phyloP scores from a whole-genome alignment of 2,329 filamentous ascomycete genomes.

The Microsporum ferrugineum region DNA sequence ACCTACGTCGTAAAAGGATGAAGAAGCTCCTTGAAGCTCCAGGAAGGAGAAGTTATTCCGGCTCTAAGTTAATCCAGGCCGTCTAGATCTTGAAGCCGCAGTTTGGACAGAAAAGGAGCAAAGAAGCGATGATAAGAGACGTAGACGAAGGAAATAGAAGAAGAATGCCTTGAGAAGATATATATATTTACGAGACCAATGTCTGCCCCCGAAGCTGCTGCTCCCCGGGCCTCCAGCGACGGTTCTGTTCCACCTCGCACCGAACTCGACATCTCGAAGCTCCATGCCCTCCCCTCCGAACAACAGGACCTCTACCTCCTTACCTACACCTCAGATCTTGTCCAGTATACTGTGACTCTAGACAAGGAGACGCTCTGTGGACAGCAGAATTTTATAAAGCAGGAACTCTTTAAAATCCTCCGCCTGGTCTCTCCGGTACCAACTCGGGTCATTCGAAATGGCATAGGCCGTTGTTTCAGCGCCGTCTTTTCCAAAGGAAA shows the following conservation, averaged over 20 bases:
- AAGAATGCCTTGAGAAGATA: background rate
- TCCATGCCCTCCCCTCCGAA: conserved; percentile 78
- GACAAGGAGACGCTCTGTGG: conserved; percentile 69
- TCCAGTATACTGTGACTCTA: conserved; percentile 63
- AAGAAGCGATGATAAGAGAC: background rate
- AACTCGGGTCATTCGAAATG: conserved; percentile 80
- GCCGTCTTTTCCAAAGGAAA: conserved; percentile 77
- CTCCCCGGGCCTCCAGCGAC: conserved; percentile 25
- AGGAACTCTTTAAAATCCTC: conserved; percentile 86
- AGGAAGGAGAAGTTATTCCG: background rate
- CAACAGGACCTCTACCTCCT: conserved; percentile 93
- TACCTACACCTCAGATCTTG: conserved; percentile 73
- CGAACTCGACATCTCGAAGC: conserved; percentile 80
- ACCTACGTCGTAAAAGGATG: background rate
- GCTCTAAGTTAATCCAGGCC: background rate
- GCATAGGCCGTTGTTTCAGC: conserved; percentile 71
- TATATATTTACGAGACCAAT: conserved; percentile 20
- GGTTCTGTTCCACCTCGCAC: conserved; percentile 26
- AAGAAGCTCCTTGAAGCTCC: background rate
- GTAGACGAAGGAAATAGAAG: background rate
- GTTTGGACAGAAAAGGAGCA: background rate
- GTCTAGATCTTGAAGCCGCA: background rate
- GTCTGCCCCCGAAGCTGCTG: conserved; percentile 27
- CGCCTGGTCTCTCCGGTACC: conserved; percentile 69
- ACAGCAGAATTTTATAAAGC: conserved; percentile 85